Evolutionary conservation across 805 yeast genomes (phyloP).

Genomic region (Jamesozyma rosinii): DNA sequence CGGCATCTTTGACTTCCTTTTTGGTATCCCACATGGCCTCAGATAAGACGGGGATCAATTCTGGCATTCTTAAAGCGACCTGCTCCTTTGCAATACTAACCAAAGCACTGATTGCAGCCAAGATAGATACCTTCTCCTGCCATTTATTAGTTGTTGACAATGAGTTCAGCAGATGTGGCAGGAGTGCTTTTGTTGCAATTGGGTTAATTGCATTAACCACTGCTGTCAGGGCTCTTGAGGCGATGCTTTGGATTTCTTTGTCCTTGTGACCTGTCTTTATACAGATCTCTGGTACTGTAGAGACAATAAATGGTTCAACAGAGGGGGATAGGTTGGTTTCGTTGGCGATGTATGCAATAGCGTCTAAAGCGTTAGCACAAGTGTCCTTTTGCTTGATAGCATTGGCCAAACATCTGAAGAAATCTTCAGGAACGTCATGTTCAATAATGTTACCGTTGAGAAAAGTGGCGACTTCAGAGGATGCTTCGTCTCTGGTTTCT

Average conservation of each 20-base stretch:
- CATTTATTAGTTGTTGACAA: constrained; percentile 74
- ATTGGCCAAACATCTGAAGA: constrained; percentile 65
- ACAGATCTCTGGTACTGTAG: constrained; percentile 56
- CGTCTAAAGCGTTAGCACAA: constrained; percentile 70
- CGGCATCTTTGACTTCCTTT: constrained; percentile 91
- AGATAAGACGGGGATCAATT: constrained; percentile 91
- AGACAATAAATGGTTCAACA: constrained; percentile 88
- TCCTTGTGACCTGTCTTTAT: constrained; percentile 83
- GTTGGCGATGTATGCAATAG: constrained; percentile 74
- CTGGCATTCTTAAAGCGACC: constrained; percentile 97
- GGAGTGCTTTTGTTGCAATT: constrained; percentile 74
- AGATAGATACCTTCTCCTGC: constrained; percentile 90
- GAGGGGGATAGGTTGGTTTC: constrained; percentile 70
- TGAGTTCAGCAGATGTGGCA: constrained; percentile 65
- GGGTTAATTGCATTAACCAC: constrained; percentile 79
- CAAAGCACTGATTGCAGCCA: constrained; percentile 70
- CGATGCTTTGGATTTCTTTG: constrained; percentile 58
- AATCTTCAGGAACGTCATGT: constrained; percentile 88
- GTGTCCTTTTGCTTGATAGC: constrained; percentile 73
- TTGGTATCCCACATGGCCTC: constrained; percentile 99
- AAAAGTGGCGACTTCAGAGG: constrained; percentile 80
- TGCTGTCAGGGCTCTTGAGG: constrained; percentile 64
- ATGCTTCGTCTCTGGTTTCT: constrained; percentile 75
- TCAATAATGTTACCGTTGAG: constrained; percentile 93
- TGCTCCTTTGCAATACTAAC: constrained; percentile 91